Evolutionary conservation across 805 yeast species (phyloP), one percentile per base, ranked within the genome.

Genomic region (Barnettozyma siamensis): DNA sequence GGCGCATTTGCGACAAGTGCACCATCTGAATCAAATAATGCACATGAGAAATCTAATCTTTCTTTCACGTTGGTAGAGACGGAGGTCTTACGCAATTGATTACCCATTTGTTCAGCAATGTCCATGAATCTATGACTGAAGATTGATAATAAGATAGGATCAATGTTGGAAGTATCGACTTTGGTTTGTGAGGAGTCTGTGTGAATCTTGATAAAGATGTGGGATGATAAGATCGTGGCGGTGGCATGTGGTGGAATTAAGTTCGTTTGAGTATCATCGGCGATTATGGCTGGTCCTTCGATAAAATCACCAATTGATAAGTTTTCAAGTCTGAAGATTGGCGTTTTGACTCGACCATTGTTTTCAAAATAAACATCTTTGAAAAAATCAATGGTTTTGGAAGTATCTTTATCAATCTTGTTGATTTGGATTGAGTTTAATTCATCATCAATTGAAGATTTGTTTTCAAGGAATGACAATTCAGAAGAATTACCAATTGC

Each of bases 71-170:
- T 86, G 3, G 89, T 83, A 5, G 88, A 79, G 9, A 86, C 88
- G 2, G 91, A 72, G 0, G 93, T 86, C 61, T 83, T 82, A 49
- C 84, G 83, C 41, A 86, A 66, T 5, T 89, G 82, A 29, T 74
- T 75, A 30, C 94, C 91, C 95, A 86, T 86, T 56, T 83, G 91
- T 51, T 86, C 94, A 8, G 95, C 95, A 59, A 87, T 85, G 47
- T 87, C 88, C 91, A 86, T 85, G 59, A 86, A 86, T 45, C 94
- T 67, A 59, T 85, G 88, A 27, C 87, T 82, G 62, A 86, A 86
- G 19, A 86, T 81, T 0, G 94, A 83, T 31, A 86, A 60, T 48
- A 79, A 65, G 27, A 86, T 75, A 1, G 93, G 93, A 50, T 86
- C 89, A 30, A 81, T 63, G 19, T 51, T 53, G 17, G 58, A 48